phyloP scores from a whole-genome alignment of 306 rosid genomes.

The Begonia loranthoides region DNA sequence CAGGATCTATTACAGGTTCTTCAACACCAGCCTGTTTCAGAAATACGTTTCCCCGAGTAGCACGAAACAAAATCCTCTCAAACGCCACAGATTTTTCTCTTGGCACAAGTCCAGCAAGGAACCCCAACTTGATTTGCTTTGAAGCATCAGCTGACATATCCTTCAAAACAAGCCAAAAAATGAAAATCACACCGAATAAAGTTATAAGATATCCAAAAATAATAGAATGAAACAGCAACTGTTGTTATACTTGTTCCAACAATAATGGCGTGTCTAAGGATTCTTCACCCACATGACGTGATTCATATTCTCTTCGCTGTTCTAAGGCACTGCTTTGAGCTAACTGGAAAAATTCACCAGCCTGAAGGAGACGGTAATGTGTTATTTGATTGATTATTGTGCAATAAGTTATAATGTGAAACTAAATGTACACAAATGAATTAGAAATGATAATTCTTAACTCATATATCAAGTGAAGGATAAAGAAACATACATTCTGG shows the following conservation, averaged over 20 bases:
- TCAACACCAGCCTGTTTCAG: conserved; percentile 34
- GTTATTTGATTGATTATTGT: neutral
- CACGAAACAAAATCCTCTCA: conserved; percentile 55
- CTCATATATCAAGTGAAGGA: no score
- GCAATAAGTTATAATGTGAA: neutral
- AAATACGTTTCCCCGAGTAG: conserved; percentile 48
- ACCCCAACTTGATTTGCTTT: conserved; percentile 43
- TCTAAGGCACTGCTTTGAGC: conserved; percentile 45
- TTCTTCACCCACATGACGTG: conserved; percentile 28
- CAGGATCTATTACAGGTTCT: conserved; percentile 38
- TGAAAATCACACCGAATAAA: conserved; percentile 19
- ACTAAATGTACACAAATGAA: no score
- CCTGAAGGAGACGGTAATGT: conserved; percentile 26
- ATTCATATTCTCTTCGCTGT: conserved; percentile 43
- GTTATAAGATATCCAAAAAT: neutral
- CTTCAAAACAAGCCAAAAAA: conserved; percentile 32
- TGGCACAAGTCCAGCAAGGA: conserved; percentile 40
- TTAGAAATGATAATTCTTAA: no score
- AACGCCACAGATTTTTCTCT: conserved; percentile 43
- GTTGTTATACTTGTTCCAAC: conserved; percentile 14
- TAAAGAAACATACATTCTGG: no score
- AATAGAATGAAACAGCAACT: neutral
- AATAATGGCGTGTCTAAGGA: conserved; percentile 74
- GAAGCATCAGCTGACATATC: conserved; percentile 52
- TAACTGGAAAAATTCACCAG: conserved; percentile 48